Evolutionary conservation across 2,329 filamentous ascomycete genomes (phyloP), one percentile per base, ranked within the genome.

Genomic region (Dothistroma septosporum): DNA sequence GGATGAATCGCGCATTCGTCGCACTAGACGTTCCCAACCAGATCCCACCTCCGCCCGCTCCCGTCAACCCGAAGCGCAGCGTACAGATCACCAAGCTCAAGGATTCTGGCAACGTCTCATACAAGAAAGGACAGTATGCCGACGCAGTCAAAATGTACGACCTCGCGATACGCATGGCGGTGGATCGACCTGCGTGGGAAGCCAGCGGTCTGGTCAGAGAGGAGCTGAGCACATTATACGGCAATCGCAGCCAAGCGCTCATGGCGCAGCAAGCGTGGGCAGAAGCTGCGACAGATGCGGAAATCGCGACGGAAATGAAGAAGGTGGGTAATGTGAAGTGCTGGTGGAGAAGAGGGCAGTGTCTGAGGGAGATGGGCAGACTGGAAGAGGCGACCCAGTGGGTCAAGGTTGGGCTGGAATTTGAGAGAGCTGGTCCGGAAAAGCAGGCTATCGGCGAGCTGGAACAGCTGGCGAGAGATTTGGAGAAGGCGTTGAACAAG

Each of bases 71-170:
- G 55, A 96, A 97, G 79, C 91, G 93, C 72, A 87, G 85, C 66
- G 91, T 90, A 37, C 87, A 92, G 73, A 89, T 99, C 76, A 85
- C 82, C 77, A 97, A 97, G 79, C 87, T 97, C 67, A 90, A 92
- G 74, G 94, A 97, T 75, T 84, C 84, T 60, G 93, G 91, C 70
- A 96, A 96, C 80, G 79, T 79, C 61, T 86, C 90, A 68, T 93
- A 90, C 81, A 89, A 91, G 76, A 92, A 93, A 77, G 83, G 83
- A 69, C 83, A 86, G 68, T 86, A 89, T 78, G 77, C 76, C 59
- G 91, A 95, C 58, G 93, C 93, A 4, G 82, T 91, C 68, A 87
- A 87, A 68, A 83, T 92, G 68, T 97, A 97, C 80, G 84, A 84
- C 0, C 84, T 93, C n/a, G 92, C 91, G 1, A 83, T 97, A 59